Evolutionary conservation across 2,329 filamentous ascomycete species (phyloP).

Genomic region (Venturia effusa): DNA sequence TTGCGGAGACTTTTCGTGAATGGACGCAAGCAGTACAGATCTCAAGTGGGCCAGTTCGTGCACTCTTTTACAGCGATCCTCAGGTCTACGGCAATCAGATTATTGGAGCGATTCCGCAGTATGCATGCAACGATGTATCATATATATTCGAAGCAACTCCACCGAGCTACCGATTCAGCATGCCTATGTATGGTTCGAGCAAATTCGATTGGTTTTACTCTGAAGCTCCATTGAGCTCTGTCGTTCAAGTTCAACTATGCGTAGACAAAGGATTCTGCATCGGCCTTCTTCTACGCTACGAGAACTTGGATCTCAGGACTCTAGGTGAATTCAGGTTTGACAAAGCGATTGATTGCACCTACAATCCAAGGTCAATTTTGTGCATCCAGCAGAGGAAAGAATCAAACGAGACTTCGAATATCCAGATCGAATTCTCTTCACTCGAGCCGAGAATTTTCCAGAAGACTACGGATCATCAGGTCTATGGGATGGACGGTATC

Average conservation of each 20-base stretch:
- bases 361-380: neutral
- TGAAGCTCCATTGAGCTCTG: neutral
- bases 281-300: neutral
- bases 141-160: too few species aligned
- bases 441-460: neutral
- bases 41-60: too few species aligned
- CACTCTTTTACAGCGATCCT: neutral
- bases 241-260: neutral
- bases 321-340: neutral
- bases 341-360: neutral
- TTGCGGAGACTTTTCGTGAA: neutral
- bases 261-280: neutral
- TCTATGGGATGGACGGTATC: neutral
- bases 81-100: neutral
- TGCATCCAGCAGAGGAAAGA: neutral
- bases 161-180: neutral
- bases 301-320: neutral
- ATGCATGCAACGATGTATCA: too few species aligned
- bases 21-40: too few species aligned
- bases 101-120: neutral
- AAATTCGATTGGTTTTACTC: neutral
- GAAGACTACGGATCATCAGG: neutral
- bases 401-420: neutral
- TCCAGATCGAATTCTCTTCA: neutral
- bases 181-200: neutral